A percentile compares a stretch with the other conserved stretches of the same genome.
Conservation (phyloP, 1,284 basidiomycete species). For the Cerrena zonata region DNA sequence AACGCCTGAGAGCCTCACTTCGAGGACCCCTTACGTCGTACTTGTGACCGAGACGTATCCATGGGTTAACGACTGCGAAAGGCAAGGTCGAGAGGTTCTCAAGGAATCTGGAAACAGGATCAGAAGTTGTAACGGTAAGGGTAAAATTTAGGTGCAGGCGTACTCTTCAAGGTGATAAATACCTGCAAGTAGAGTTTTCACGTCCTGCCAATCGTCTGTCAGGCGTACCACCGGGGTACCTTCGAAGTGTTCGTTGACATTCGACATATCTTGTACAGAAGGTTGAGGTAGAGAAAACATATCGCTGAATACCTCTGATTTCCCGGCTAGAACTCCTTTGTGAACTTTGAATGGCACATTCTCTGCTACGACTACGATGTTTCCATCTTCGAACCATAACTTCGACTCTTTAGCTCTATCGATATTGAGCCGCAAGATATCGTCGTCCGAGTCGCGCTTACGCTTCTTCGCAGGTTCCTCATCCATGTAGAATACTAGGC, state of each 20-base stretch:
- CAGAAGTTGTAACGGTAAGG: not conserved
- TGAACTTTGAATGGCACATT: slow-evolving; percentile 6
- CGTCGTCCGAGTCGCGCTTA: too few species aligned
- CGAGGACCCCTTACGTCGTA: slow-evolving; percentile 7
- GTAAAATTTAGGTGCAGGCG: not conserved
- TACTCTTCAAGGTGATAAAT: not conserved
- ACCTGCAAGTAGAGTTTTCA: not conserved
- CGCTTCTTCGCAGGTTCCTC: too few species aligned
- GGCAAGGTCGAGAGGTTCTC: not conserved
- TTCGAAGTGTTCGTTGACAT: not conserved
- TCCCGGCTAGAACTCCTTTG: not conserved
- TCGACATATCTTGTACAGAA: not conserved
- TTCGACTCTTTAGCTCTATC: not conserved
- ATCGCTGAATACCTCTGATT: slow-evolving; percentile 5
- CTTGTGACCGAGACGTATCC: slow-evolving; percentile 10
- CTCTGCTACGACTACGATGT: slow-evolving; percentile 6
- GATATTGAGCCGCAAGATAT: too few species aligned
- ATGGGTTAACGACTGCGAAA: slow-evolving; percentile 1
- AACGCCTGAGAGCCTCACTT: slow-evolving; percentile 7
- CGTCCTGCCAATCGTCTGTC: not conserved
- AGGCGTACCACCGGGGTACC: not conserved
- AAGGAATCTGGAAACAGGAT: not conserved
- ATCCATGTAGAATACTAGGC: too few species aligned
- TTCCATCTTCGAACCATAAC: slow-evolving; percentile 13
- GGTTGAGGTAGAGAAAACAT: not conserved